phyloP scores from a whole-genome alignment of 768 basidiomycete species.

The Cantharellus cinnabarinus region DNA sequence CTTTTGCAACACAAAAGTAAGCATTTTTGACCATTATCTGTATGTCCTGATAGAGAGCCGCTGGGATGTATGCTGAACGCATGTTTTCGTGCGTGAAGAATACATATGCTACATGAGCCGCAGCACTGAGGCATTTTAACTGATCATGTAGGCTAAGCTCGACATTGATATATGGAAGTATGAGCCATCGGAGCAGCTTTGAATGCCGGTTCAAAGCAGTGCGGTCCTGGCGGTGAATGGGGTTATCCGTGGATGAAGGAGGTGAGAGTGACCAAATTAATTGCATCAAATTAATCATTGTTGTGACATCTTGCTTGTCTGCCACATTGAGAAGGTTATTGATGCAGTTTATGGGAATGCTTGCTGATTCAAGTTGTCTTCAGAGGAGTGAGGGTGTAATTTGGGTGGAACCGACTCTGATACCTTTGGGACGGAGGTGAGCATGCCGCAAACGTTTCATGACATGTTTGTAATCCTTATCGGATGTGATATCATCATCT shows the following conservation, averaged over 20 bases:
- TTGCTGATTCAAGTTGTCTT: constrained; percentile 11
- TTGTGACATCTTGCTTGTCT: constrained; percentile 18
- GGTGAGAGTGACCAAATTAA: constrained; percentile 14
- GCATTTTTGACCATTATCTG: constrained; percentile 22
- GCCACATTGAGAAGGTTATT: constrained; percentile 13
- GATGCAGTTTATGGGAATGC: constrained; percentile 6
- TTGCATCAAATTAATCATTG: constrained; percentile 13
- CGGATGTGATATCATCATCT: constrained; percentile 18
- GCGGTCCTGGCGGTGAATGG: constrained; percentile 10
- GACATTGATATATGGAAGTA: constrained; percentile 17
- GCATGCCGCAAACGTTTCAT: constrained; percentile 17
- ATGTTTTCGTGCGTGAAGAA: constrained; percentile 7
- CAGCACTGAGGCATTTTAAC: constrained; percentile 17
- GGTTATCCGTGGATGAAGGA: neutral
- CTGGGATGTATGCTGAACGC: constrained; percentile 13
- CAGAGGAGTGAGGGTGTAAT: constrained; percentile 13
- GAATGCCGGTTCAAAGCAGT: constrained; percentile 13
- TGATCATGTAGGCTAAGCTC: constrained; percentile 17
- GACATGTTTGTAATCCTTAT: constrained; percentile 21
- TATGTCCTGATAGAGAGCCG: constrained; percentile 16
- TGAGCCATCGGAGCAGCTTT: constrained; percentile 2
- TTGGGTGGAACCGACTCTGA: constrained; percentile 11
- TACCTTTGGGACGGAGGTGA: constrained; percentile 13
- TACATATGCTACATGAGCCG: constrained; percentile 14
- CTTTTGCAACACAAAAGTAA: constrained; percentile 21